Base-by-base conservation (phyloP, 2,329 filamentous ascomycete species). In the Purpureocillium takamizusanense region DNA sequence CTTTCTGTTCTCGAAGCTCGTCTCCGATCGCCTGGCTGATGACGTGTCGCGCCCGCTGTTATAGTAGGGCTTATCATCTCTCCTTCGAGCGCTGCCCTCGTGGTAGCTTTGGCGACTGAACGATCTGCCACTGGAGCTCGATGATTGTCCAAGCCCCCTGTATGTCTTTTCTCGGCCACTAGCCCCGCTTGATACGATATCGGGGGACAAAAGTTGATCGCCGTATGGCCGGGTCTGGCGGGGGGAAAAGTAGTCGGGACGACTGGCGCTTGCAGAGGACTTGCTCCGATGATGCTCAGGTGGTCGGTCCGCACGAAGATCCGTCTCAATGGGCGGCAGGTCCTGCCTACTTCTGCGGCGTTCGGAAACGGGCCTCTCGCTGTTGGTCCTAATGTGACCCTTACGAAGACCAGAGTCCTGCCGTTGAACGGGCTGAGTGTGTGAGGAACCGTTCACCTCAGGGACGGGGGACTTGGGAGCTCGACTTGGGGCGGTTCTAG, bases 241-340 rank as follows among this genome's bases (percentile, higher is more conserved):
- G 18, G 56, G 46, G 7, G 52, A 50, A 27, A 59, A 58, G 31
- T 60, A 56, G 16, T 62, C 57, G 2, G 56, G 50, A 4, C 55
- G 46, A 21, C 45, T 50, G 44, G 49, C 51, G 18, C 57, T 53
- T 1, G 56, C 52, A 15, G 57, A 55, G 4, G 66, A 67, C 18
- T 53, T 57, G 35, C 55, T 61, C 18, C 62, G 54, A 34, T 55
- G 55, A 37, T 58, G 60, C 30, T 60, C 51, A 29, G 49, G 44
- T 4, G 46, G 33, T 33, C 43, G 48, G 14, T 50, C 47, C 33
- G 54, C 45, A 28, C 48, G 45, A 6, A 65, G 33, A 2, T 64
- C 57, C 2, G 70, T 73, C 23, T 69, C 62, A 12, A 73, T 55
- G 6, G 57, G 61, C 4, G 69, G 67, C 5, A 74, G 48, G 21